phyloP scores from a whole-genome alignment of 2,329 filamentous ascomycete genomes.

The Diaporthe amygdali region DNA sequence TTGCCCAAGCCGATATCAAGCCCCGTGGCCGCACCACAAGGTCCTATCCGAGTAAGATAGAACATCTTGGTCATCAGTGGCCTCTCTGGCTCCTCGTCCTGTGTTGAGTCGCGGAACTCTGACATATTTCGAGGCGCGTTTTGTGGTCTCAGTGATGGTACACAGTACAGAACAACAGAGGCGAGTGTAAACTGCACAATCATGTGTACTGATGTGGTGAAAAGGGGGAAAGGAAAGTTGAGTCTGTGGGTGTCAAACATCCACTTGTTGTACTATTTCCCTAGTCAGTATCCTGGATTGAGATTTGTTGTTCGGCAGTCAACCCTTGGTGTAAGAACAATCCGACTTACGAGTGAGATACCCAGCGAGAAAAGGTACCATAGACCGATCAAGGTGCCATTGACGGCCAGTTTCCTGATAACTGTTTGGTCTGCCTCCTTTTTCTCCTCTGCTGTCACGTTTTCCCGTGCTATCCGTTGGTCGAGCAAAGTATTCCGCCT shows the following conservation, averaged over 20 bases:
- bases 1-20: constrained; percentile 96
- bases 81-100: constrained; percentile 57
- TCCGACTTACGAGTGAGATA: constrained; percentile 78
- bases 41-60: constrained; percentile 89
- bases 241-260: constrained; percentile 90
- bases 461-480: constrained; percentile 68
- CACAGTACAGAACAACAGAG: constrained; percentile 76
- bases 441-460: constrained; percentile 72
- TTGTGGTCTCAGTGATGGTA: constrained; percentile 81
- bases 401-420: constrained; percentile 71
- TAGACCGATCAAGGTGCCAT: constrained; percentile 79
- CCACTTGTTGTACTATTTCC: constrained; percentile 93
- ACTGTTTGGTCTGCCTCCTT: constrained; percentile 79
- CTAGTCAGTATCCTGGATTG: neutral
- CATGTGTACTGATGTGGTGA: constrained; percentile 96
- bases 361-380: constrained; percentile 94
- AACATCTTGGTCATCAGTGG: constrained; percentile 87
- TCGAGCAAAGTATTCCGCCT: constrained; percentile 72
- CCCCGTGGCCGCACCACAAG: constrained; percentile 90
- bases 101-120: constrained; percentile 35
- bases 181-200: constrained; percentile 88
- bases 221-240: constrained; percentile 93
- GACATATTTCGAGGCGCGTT: constrained; percentile 50
- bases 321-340: neutral
- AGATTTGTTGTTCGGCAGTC: neutral